Base-by-base conservation (phyloP, 192 early-diverging fungal genomes). In the Backusella morwellensis region DNA sequence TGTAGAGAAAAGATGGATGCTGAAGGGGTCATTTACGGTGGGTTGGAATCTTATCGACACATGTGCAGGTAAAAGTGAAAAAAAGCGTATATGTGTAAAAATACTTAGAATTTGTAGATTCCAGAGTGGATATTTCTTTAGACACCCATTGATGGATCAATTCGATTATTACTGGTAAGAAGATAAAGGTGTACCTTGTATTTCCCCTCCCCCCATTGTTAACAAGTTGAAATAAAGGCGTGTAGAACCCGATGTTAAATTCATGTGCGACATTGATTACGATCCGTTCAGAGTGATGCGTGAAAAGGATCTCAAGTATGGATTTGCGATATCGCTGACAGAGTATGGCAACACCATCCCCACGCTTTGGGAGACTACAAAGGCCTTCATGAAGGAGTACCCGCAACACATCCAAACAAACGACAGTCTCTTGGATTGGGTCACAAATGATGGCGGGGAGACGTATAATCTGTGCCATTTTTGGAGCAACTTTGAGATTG, bases 151-250 rank as follows among this genome's bases (percentile, higher is more conserved):
- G 29, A 78, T 91, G 56, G 59, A 82, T 17, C 79, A 91, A 42
- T 90, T 89, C 36, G 92, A 95, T 77, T 96, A 91, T 81, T 96
- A 94, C 86, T 96, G 95, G 95, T 87, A 94, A n/a, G 86, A 92
- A 47, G 32, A 32, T 32, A 92, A 93, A 41, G 23, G 4, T 35
- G 1, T n/a, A n/a, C 4, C 7, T 70, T 70, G 14, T n/a, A 3
- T 70, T 34, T 5, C 21, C n/a, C n/a, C n/a, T n/a, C n/a, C n/a
- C n/a, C n/a, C 32, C 14, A 12, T 21, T 56, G 9, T 35, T n/a
- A 47, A 36, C 59, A 54, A 32, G 32, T 32, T 32, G 32, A 32
- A 40, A 67, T 11, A 6, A 21, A 44, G 80, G 80, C 85, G 93
- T 15, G 81, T 94, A 23, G 93, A 94, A 77, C 93, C 93, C 17